Base-by-base conservation (phyloP, 345 rosid species). In the Rhizophora apiculata region DNA sequence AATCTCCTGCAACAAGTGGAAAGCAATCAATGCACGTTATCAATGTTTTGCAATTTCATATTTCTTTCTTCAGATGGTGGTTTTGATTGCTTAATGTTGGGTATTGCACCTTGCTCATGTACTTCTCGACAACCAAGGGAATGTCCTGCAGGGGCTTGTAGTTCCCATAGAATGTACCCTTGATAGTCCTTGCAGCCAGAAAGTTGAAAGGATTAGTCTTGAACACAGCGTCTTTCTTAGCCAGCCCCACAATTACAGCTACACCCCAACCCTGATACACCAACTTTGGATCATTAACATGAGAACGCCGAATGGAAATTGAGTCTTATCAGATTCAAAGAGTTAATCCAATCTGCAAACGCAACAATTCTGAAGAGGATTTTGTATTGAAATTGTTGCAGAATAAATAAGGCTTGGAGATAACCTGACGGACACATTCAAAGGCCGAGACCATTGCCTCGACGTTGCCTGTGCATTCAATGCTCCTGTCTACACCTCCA, bases 381-480 rank as follows among this genome's bases (percentile, higher is more conserved):
- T 8, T 56, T 43, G 49, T 13, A 13, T 3, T 11, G 18, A 13
- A 13, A 43, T 5, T 43, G 49, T 43, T 43, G 10, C 19, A 15
- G 49, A 11, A 43, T 3, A 43, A 43, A 43, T 43, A 43, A 43
- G 16, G 49, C 16, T 13, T 3, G 15, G 16, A 13, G 19, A 13
- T 88, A 84, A 87, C 96, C 72, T 89, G 90, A 27, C 89, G 97
- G 51, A 87, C 92, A 21, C 96, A 89, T 85, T 91, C 93, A 55
- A 91, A 91, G 29, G 97, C 97, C n/a, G 93, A 88, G 62, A 87
- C 84, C 97, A 91, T 87, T 67, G 94, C 91, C 51, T 85, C 76
- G 27, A 79, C 36, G 80, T 77, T 88, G 63, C 96, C 90, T 1
- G 96, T 89, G 54, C 96, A 92, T 75, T 89, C 96, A 15, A 92